These are phyloP conservation scores for Picochlorum sp. DNA, from an alignment of 139 green algal genomes.

Conservation along the genomic window DNA sequence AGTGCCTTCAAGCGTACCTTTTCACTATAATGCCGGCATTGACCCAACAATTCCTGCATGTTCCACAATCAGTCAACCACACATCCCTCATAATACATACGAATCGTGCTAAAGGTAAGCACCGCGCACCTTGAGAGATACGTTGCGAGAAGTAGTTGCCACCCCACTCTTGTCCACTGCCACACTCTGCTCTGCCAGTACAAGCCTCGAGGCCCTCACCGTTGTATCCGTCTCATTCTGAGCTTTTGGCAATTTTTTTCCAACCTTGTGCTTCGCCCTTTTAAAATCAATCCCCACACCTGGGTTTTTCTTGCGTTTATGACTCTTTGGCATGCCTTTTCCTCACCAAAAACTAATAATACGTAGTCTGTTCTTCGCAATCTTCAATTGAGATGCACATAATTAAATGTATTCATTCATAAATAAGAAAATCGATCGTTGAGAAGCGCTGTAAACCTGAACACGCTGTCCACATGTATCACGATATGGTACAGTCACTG, in stretches of 20 bases:
- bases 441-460: too few relatives aligned
- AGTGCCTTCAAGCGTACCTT: constrained; percentile 57
- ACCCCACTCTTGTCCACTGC: constrained; percentile 48
- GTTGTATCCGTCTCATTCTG: constrained; percentile 73
- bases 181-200: constrained; percentile 54
- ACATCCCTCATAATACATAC: too few relatives aligned
- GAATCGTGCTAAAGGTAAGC: too few relatives aligned
- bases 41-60: constrained; percentile 64
- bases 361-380: neutral
- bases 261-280: constrained; percentile 72
- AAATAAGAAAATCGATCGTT: too few relatives aligned
- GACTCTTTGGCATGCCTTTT: constrained; percentile 8
- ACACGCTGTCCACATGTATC: too few relatives aligned
- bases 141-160: constrained; percentile 60
- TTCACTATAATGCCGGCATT: constrained; percentile 70
- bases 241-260: constrained; percentile 68
- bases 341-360: neutral
- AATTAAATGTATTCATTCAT: constrained; percentile 2
- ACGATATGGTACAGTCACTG: too few relatives aligned
- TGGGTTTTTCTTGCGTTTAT: constrained; percentile 16
- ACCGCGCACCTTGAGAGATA: constrained; percentile 60
- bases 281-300: constrained; percentile 71
- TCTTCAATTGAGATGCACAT: constrained; percentile 1
- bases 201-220: constrained; percentile 55
- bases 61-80: too few relatives aligned